Evolutionary conservation across 306 rosid species (phyloP), one percentile per base, ranked within the genome.

Genomic region (Arachis stenosperma): DNA sequence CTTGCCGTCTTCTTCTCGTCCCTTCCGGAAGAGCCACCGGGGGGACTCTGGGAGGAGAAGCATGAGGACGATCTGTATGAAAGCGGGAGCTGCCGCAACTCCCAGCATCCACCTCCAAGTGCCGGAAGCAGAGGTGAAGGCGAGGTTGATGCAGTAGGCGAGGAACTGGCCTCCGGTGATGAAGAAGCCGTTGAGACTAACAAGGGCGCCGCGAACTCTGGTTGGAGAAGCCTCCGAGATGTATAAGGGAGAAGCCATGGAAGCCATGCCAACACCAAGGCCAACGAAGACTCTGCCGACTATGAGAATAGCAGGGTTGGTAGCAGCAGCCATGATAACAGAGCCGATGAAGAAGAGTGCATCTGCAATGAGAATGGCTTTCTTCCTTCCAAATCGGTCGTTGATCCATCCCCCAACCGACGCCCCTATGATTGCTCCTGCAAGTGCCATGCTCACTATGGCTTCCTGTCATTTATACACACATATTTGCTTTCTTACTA

Each of bases 21-120:
- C 90, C 87, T 85, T 80, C 51, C 88, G 75, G 59, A n/a, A 88
- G 6, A 88, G 71, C 93, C 93, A 88, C 61, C 90, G 90, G 0
- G 93, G 93, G 0, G 93, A 88, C 71, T 88, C 93, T 5, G 93
- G 93, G 22, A 88, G 87, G 59, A 65, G 27, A 1, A 59, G 3
- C 90, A 88, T 84, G 36, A 84, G 40, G 30, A 61, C 0, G 36
- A 84, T 47, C 62, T 88, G 90, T 14, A 84, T 0, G n/a, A 86
- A 0, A 53, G 87, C 90, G 46, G 90, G 93, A 15, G 77, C 40
- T 60, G 80, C 85, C 10, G 90, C 93, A 14, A 84, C 81, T 53
- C 93, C 90, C 69, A 88, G 47, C 93, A 88, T 88, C 93, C 90
- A 88, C 44, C 93, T 78, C 90, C 93, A 88, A 29, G 88, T 88